Base-by-base conservation (phyloP, 345 rosid genomes). In the Ailanthus altissimus region DNA sequence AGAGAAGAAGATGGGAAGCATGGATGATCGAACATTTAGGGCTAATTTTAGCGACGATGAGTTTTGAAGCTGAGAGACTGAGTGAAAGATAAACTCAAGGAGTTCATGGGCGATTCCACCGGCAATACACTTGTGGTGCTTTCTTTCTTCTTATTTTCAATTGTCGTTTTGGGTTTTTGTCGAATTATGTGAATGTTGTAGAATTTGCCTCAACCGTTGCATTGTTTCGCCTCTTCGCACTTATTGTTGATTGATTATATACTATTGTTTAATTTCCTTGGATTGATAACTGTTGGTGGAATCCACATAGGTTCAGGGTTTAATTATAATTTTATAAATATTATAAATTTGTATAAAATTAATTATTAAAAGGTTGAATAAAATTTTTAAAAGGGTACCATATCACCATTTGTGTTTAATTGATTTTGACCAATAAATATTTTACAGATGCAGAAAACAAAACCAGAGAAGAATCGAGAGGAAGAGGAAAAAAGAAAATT, bases 61-160 rank as follows among this genome's bases (percentile, higher is more conserved):
- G 94, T 82, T 42, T 85, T 85, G 1, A 89, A 81, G 85, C 79
- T 97, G 88, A 89, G 91, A 81, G 90, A 89, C 28, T 77, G 67
- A 72, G 92, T 97, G 62, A 90, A 63, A 77, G 89, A 84, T 70
- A 97, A 94, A 80, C 92, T 97, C 68, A 92, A 94, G 87, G 98
- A 97, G 87, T 92, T 85, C 81, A 92, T 97, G 98, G 98, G 96
- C 60, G 98, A 97, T 78, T 97, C 94, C 86, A 90, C 99, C 16
- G 99, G 94, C 79, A 98, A 97, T 74, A 91, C 87, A 65, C 99
- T 97, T 25, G 98, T 94, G 98, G 98, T 97, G 85, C 73, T 81
- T 49, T 46, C 56, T n/a, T 43, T 0, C 21, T 20, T n/a, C n/a
- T n/a, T n/a, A n/a, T 28, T 21, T 40, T 56, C 2, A 50, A 32